Percentiles rank a stretch among this genome's conserved stretches.
phyloP scores from a whole-genome alignment of 768 basidiomycete genomes.

The Auriculariales sp. region DNA sequence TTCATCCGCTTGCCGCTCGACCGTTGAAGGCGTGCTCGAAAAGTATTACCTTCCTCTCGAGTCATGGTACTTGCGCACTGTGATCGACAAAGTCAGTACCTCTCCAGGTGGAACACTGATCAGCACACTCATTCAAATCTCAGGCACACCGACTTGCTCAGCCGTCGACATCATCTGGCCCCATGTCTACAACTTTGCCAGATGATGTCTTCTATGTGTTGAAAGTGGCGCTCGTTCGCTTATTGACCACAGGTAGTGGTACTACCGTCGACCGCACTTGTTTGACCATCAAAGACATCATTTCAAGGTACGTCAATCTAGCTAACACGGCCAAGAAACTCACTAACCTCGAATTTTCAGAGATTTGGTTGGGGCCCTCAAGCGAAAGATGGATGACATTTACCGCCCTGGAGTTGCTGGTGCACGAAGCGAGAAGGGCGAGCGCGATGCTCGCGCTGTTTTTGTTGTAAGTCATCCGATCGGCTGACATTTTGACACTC shows the following conservation, averaged over 20 bases:
- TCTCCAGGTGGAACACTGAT: background rate
- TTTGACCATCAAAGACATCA: too few relatives aligned
- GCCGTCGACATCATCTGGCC: conserved; percentile 49
- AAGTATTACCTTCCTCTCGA: conserved; percentile 83
- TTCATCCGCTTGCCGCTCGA: conserved; percentile 17
- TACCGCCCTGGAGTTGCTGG: conserved; percentile 38
- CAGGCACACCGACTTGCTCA: conserved; percentile 82
- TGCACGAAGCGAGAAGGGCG: conserved; percentile 54
- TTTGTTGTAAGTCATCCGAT: conserved; percentile 56
- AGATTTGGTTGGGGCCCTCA: conserved; percentile 70
- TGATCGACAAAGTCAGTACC: conserved; percentile 69
- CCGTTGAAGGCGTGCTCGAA: conserved; percentile 52
- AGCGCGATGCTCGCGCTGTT: conserved; percentile 60
- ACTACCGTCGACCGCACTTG: conserved; percentile 42
- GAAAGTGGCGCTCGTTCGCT: conserved; percentile 64
- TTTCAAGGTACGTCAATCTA: too few relatives aligned
- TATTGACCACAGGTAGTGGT: conserved; percentile 64
- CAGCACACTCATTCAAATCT: background rate
- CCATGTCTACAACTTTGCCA: conserved; percentile 57
- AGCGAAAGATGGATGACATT: conserved; percentile 77
- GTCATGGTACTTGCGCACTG: conserved; percentile 76
- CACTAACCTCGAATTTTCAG: conserved; percentile 67
- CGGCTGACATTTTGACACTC: too few relatives aligned
- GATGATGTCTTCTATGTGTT: conserved; percentile 96
- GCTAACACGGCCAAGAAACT: conserved; percentile 45